phyloP scores from a whole-genome alignment of 441 rosid genomes.

The Croton laevigatus region DNA sequence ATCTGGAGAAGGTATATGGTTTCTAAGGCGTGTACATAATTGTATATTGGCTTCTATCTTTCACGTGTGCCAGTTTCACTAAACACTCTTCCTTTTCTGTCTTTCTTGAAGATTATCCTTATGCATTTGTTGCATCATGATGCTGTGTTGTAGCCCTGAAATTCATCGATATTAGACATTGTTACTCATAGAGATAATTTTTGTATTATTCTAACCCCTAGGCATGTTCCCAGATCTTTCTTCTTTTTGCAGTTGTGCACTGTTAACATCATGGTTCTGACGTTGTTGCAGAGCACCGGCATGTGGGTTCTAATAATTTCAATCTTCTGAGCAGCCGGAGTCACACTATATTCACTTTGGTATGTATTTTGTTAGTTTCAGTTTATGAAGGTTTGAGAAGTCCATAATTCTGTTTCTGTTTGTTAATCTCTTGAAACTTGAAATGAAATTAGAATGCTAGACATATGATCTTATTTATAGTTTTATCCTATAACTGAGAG shows the following conservation, averaged over 20 bases:
- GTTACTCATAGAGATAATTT: not conserved
- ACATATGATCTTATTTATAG: not conserved
- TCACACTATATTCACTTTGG: slow-evolving; percentile 74
- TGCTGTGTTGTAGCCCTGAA: slow-evolving; percentile 6
- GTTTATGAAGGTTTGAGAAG: not conserved
- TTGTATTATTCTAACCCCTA: not conserved
- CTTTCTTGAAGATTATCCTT: not conserved
- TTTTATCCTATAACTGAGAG: not conserved
- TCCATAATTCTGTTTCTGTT: not conserved
- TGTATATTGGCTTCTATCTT: not conserved
- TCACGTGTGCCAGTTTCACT: not conserved
- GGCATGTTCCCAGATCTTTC: not conserved
- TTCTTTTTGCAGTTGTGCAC: slow-evolving; percentile 1
- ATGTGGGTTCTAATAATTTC: slow-evolving; percentile 73
- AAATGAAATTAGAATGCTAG: slow-evolving; percentile 6
- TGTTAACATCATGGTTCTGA: slow-evolving; percentile 21
- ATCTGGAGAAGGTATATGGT: slow-evolving; percentile 58
- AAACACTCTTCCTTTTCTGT: not conserved
- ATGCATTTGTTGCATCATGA: not conserved
- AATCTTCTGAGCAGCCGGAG: slow-evolving; percentile 72
- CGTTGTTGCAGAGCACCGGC: slow-evolving; percentile 56
- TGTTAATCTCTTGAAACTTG: not conserved
- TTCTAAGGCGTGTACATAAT: not conserved
- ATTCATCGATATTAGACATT: slow-evolving; percentile 4
- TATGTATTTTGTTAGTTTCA: slow-evolving; percentile 18